Base-by-base conservation (phyloP, 495 filamentous ascomycete genomes). In the Bathelium albidoporum region DNA sequence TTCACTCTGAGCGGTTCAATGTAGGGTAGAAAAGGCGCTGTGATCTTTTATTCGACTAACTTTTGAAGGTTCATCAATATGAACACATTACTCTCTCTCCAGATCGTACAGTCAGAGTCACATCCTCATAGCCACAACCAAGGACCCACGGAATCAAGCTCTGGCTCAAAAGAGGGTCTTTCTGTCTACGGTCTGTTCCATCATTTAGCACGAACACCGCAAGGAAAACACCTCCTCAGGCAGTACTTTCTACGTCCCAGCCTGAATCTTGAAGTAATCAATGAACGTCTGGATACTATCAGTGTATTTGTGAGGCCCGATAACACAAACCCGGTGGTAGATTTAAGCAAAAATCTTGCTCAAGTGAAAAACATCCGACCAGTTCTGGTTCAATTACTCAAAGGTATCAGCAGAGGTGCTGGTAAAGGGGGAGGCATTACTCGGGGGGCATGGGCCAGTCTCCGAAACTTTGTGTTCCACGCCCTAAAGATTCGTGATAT, bases 221-320 rank as follows among this genome's bases (percentile, higher is more conserved):
- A 96, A 68, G 94, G 95, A 1, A 90, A 86, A 68, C 72, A 77
- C 28, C 83, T 82, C 58, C 80, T 98, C 2, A 85, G 89, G 24
- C 87, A 91, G 68, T 88, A 89, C 66, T 95, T 98, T 65, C 79
- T 97, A 32, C 85, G 88, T 0, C 94, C 94, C 34, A 95, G 81
- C 55, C 77, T 85, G 32, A 80, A 91, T 60, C 67, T 89, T 2
- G 73, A 75, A 18, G 67, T 87, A 3, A 93, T 97, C 63, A 76
- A 79, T n/a, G 81, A 92, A 68, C 83, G 94, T 31, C 86, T 95
- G 49, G 76, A 82, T 24, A 84, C 87, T 4, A 85, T 94, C 61
- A 74, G 78, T 5, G 76, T 87, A 1, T 82, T 97, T 63, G 74
- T 94, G 2, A 80, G 81, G 32, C 83, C 88, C 0, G 85, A 90